phyloP scores from a whole-genome alignment of 768 basidiomycete species.

The Macrocybe gigantea region DNA sequence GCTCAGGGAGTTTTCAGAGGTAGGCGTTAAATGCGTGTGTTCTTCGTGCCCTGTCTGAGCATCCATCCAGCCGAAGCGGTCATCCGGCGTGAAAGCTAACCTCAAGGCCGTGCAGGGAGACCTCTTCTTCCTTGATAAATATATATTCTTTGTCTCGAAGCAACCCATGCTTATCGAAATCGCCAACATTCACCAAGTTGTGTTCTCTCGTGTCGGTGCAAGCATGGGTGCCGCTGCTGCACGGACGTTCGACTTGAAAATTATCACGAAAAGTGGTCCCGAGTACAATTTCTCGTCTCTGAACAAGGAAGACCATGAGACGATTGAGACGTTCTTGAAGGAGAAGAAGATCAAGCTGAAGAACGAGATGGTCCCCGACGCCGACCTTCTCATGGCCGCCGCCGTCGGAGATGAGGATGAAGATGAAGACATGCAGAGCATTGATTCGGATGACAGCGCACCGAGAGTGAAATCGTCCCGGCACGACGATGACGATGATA shows the following conservation, averaged over 20 bases:
- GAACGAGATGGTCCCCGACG: constrained; percentile 92
- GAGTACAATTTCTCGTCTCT: constrained; percentile 91
- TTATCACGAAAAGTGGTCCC: constrained; percentile 78
- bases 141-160: constrained; percentile 96
- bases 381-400: constrained; percentile 65
- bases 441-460: constrained; percentile 64
- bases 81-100: constrained; percentile 97
- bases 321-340: constrained; percentile 78
- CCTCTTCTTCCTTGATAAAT: constrained; percentile 97
- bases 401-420: constrained; percentile 67
- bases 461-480: constrained; percentile 43
- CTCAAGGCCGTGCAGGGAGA: constrained; percentile 96
- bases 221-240: constrained; percentile 78
- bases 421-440: constrained; percentile 80
- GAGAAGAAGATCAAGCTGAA: constrained; percentile 92
- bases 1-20: constrained; percentile 84
- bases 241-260: constrained; percentile 90
- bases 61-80: constrained; percentile 62
- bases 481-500: constrained; percentile 69
- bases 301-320: constrained; percentile 92
- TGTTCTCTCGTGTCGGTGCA: constrained; percentile 91
- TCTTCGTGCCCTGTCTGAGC: background rate
- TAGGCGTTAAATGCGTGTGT: constrained; percentile 19
- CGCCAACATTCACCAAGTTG: constrained; percentile 81
- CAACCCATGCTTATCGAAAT: constrained; percentile 88